phyloP scores from a whole-genome alignment of 192 early-diverging fungal genomes.

The Coemansia nantahalensis region DNA sequence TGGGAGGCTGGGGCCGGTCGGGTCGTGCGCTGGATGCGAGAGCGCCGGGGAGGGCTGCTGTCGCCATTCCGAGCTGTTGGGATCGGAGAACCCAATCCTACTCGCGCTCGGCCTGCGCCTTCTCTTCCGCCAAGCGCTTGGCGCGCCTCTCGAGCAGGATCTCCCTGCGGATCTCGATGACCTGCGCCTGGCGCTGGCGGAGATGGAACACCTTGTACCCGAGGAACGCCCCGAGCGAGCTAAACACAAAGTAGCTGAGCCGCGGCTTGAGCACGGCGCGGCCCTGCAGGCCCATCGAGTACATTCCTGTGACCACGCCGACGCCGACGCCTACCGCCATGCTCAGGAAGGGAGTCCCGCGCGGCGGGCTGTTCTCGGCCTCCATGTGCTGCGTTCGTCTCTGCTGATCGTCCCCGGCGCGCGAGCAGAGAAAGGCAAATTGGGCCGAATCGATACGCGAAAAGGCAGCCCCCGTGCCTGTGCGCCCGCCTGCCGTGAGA shows the following conservation, averaged over 20 bases:
- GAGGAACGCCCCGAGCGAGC: slow-evolving; percentile 18
- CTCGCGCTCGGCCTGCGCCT: too few relatives aligned
- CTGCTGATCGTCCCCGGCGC: too few relatives aligned
- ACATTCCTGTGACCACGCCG: slow-evolving; percentile 45
- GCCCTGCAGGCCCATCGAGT: slow-evolving; percentile 41
- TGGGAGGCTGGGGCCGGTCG: too few relatives aligned
- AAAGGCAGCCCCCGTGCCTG: too few relatives aligned
- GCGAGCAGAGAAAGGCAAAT: too few relatives aligned
- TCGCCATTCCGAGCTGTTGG: too few relatives aligned
- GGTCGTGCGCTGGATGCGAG: too few relatives aligned
- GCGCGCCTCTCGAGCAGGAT: slow-evolving; percentile 43
- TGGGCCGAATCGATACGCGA: too few relatives aligned
- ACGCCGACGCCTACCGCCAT: slow-evolving; percentile 37
- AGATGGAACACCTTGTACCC: slow-evolving; percentile 35
- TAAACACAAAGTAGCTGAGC: slow-evolving; percentile 37
- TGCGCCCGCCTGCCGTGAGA: too few relatives aligned
- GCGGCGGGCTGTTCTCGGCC: too few relatives aligned
- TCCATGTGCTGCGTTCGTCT: background rate
- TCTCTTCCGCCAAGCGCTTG: slow-evolving; percentile 17
- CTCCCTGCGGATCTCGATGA: slow-evolving; percentile 32
- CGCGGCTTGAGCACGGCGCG: slow-evolving; percentile 35
- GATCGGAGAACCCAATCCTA: too few relatives aligned
- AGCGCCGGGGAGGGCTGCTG: too few relatives aligned
- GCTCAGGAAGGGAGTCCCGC: slow-evolving; percentile 20
- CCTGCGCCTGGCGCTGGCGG: slow-evolving; percentile 19